These are phyloP conservation scores for Pichia deserticola DNA, from an alignment of 805 yeast species.

Conservation along the genomic window DNA sequence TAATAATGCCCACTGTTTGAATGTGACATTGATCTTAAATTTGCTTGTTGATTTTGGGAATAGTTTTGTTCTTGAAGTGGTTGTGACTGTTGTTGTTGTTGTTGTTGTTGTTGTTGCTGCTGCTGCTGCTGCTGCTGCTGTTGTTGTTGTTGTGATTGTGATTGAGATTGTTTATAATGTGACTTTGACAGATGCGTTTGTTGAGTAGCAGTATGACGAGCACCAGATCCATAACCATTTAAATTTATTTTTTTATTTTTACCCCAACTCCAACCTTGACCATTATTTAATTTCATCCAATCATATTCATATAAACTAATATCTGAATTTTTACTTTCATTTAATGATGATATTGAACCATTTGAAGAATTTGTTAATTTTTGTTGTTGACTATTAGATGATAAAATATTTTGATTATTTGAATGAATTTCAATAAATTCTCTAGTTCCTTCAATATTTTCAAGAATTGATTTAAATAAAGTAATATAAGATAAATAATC, in stretches of 20 bases:
- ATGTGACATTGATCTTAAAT: background rate
- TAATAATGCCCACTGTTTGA: background rate
- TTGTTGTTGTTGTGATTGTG: slow-evolving; percentile 8
- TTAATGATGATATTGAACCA: background rate
- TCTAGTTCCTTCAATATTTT: slow-evolving; percentile 35
- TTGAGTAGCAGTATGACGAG: slow-evolving; percentile 7
- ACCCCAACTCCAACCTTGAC: slow-evolving; percentile 74
- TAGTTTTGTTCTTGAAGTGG: background rate
- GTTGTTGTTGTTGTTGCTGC: slow-evolving; percentile 9
- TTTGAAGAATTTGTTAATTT: background rate
- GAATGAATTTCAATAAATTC: background rate
- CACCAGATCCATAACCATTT: slow-evolving; percentile 62
- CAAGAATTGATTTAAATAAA: slow-evolving; percentile 52
- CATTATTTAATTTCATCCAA: slow-evolving; percentile 75
- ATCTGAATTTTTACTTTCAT: slow-evolving; percentile 36
- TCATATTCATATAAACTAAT: slow-evolving; percentile 52
- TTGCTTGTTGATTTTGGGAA: background rate
- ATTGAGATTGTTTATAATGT: slow-evolving; percentile 8
- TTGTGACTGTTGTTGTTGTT: slow-evolving; percentile 3
- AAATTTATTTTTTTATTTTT: slow-evolving; percentile 72
- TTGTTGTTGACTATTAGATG: background rate
- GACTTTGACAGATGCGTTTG: slow-evolving; percentile 11
- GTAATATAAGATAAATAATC: slow-evolving; percentile 61
- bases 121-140: slow-evolving; percentile 11
- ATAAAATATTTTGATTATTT: background rate